phyloP scores from a whole-genome alignment of 352 stramenopile species.

The Globisporangium orthogonon region DNA sequence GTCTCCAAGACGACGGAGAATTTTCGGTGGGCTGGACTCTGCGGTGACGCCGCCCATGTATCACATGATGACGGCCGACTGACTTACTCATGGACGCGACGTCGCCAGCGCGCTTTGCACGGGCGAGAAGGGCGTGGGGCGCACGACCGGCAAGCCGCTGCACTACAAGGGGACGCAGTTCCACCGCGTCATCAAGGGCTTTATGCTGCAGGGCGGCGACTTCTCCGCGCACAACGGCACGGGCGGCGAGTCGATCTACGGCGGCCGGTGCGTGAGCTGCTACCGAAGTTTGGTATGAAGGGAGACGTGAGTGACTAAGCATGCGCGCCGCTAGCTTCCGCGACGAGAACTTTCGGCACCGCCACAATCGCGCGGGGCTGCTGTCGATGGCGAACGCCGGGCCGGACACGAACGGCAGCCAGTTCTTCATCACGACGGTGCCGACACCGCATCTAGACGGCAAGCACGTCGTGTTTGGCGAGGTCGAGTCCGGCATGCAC shows the following conservation, averaged over 20 bases:
- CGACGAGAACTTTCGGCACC: constrained; percentile 94
- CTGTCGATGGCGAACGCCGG: constrained; percentile 94
- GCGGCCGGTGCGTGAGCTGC: constrained; percentile 17
- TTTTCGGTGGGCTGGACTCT: constrained; percentile 26
- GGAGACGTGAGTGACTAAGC: too few species aligned
- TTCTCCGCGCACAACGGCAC: constrained; percentile 79
- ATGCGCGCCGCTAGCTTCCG: constrained; percentile 66
- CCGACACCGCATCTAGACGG: constrained; percentile 95
- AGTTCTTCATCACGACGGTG: constrained; percentile 83
- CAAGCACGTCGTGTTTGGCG: constrained; percentile 99
- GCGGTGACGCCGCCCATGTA: too few species aligned
- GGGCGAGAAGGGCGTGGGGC: constrained; percentile 61
- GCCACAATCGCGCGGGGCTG: constrained; percentile 90
- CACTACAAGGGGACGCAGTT: constrained; percentile 69
- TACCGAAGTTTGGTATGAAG: too few species aligned
- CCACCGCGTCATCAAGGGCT: constrained; percentile 82
- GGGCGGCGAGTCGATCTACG: constrained; percentile 84
- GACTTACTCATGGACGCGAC: neutral
- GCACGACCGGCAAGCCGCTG: constrained; percentile 43
- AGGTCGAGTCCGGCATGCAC: constrained; percentile 81
- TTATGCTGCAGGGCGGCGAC: constrained; percentile 83
- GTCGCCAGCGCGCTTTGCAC: constrained; percentile 38
- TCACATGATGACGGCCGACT: too few species aligned
- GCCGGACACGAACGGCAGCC: constrained; percentile 66
- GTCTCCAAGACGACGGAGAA: constrained; percentile 60